Conservation (phyloP, 148 eudicot genomes). For the Persicaria maculosa region DNA sequence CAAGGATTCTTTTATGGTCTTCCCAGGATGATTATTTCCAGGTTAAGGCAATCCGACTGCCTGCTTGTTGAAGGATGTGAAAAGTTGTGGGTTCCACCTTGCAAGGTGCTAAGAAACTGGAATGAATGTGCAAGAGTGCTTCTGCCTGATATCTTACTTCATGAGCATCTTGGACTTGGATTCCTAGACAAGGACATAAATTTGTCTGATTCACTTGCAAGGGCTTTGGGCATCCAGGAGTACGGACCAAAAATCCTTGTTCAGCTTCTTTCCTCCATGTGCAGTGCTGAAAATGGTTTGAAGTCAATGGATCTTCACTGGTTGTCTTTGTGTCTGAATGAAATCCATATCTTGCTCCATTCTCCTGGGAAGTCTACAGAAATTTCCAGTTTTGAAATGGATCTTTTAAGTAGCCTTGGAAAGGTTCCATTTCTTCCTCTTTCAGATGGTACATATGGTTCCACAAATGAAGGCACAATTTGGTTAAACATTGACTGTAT, state of each 20-base stretch:
- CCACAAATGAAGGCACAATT: slow-evolving; percentile 61
- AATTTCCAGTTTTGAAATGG: slow-evolving; percentile 30
- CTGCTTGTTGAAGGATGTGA: slow-evolving; percentile 64
- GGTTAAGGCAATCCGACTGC: slow-evolving; percentile 75
- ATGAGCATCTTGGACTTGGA: slow-evolving; percentile 72
- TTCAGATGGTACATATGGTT: slow-evolving; percentile 65
- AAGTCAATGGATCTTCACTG: slow-evolving; percentile 59
- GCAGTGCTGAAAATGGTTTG: slow-evolving; percentile 44
- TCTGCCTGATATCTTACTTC: slow-evolving; percentile 56
- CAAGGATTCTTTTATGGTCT: slow-evolving; percentile 87
- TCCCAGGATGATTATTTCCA: slow-evolving; percentile 78
- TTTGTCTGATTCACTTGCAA: slow-evolving; percentile 70
- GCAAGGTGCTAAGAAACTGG: slow-evolving; percentile 83
- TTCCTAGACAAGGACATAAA: slow-evolving; percentile 54
- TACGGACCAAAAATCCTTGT: slow-evolving; percentile 73
- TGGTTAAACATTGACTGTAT: slow-evolving; percentile 63
- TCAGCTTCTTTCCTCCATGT: slow-evolving; percentile 55
- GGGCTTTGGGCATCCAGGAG: slow-evolving; percentile 70
- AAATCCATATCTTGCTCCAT: slow-evolving; percentile 46
- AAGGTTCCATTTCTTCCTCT: slow-evolving; percentile 80
- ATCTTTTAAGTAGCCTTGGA: slow-evolving; percentile 39
- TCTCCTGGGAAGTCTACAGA: slow-evolving; percentile 27
- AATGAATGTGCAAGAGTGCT: slow-evolving; percentile 53
- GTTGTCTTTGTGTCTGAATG: slow-evolving; percentile 64
- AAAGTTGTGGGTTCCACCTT: slow-evolving; percentile 77